Conservation (phyloP, 2,329 filamentous ascomycete species). For the Rhinocladiella mackenziei region DNA sequence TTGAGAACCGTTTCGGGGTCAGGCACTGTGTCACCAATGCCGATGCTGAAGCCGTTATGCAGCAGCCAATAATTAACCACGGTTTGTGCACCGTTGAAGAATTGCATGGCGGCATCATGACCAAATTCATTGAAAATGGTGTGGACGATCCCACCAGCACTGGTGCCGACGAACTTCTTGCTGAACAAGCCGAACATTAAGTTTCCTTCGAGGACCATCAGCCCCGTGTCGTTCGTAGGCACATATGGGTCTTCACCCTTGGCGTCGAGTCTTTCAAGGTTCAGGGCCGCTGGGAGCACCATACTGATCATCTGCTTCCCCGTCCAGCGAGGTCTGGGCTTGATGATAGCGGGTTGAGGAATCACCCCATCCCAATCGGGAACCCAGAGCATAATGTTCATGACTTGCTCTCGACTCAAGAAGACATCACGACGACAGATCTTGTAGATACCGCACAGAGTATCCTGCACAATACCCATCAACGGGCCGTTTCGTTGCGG, state of each 20-base stretch:
- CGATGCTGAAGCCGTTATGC: conserved; percentile 94
- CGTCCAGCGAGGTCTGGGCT: conserved; percentile 90
- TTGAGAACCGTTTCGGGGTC: conserved; percentile 77
- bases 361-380: conserved; percentile 96
- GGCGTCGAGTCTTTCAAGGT: conserved; percentile 59
- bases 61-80: conserved; percentile 97
- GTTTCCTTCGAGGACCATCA: conserved; percentile 81
- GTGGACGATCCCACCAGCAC: conserved; percentile 86
- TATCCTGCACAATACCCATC: conserved; percentile 99
- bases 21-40: conserved; percentile 96
- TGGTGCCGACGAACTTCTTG: conserved; percentile 92
- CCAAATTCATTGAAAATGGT: conserved; percentile 95
- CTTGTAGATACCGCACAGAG: conserved; percentile 94
- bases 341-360: conserved; percentile 87
- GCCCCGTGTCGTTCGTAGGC: conserved; percentile 69
- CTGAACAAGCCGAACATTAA: conserved; percentile 84
- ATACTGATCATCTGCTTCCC: conserved; percentile 97
- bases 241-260: conserved; percentile 57
- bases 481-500: conserved; percentile 93
- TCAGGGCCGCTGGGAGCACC: conserved; percentile 83
- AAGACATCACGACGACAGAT: conserved; percentile 90
- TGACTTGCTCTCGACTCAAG: conserved; percentile 82
- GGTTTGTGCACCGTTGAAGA: conserved; percentile 92
- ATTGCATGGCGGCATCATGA: conserved; percentile 77
- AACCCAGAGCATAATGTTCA: conserved; percentile 97